Base-by-base conservation (phyloP, 768 basidiomycete genomes). In the Pleurotus tuber-regium region DNA sequence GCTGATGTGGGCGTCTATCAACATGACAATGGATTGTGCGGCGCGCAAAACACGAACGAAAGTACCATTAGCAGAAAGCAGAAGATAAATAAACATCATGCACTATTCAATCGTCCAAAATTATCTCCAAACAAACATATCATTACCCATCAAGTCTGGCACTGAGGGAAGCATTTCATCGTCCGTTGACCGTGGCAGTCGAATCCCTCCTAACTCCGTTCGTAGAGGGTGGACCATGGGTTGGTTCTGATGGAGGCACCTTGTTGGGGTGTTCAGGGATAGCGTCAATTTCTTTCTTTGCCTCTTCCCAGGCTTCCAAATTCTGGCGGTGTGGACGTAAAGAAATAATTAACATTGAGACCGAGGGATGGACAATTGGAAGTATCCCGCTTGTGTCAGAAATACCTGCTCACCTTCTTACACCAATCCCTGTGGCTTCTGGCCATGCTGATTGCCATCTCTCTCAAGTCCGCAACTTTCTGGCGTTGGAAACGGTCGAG, bases 401-500 rank as follows among this genome's bases (percentile, higher is more conserved):
- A 30, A 18, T 38, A 44, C 29, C 47, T 19, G 35, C 62, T 24
- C 54, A 93, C 96, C 85, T 94, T 91, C 74, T 89, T 87, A 68
- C 93, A 96, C 95, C 95, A 98, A 59, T 98, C 97, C 43, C 88
- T 81, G 66, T 99, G 97, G 49, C 86, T 88, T 60, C 80, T 78
- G 0, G 93, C 90, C 80, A 98, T 87, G 59, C 81, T 82, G 54
- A 98, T 90, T 31, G 87, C 73, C 94, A 99, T 94, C 66, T 96
- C 92, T 30, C 94, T 75, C 58, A 98, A 59, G 72, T 99, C 97
- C 5, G 93, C 92, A 2, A 99, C 97, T 66, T 99, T 99, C 74
- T 98, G 97, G 19, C 97, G 82, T 66, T 99, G 97, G 70, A 99
- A 99, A 43, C 97, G 83, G 70, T 99, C 97, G 57, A 99, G 73